Conservation (phyloP, 139 green algal species). For the Zygnema circumcarinatum region DNA sequence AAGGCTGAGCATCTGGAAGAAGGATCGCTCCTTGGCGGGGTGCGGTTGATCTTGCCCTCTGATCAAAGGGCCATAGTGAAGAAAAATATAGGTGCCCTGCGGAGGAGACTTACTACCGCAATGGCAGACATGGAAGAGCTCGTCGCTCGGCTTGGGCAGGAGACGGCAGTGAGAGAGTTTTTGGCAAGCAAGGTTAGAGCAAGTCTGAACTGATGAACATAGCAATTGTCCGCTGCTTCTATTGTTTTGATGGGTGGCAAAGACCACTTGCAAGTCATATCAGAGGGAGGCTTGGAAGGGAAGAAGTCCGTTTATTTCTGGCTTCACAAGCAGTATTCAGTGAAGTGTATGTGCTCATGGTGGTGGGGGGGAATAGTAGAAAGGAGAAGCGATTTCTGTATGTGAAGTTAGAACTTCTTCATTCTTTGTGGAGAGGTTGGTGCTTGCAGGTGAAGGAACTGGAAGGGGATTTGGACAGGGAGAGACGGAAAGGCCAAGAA, state of each 20-base stretch:
- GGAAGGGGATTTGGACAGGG: conserved; percentile 34
- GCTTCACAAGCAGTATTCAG: no score
- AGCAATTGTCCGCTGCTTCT: no score
- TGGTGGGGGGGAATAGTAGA: not conserved
- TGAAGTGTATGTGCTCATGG: not conserved
- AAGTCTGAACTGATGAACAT: not conserved
- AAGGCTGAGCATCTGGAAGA: no score
- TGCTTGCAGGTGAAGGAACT: conserved; percentile 31
- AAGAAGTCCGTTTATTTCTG: no score
- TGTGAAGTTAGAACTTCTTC: not conserved
- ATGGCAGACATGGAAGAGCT: conserved; percentile 27
- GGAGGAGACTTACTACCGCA: conserved; percentile 11
- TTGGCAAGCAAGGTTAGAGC: conserved; percentile 37
- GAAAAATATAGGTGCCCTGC: not conserved
- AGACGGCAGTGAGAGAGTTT: conserved; percentile 41
- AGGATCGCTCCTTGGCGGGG: conserved; percentile 8
- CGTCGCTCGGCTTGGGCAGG: conserved; percentile 24
- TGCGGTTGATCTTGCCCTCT: conserved; percentile 17
- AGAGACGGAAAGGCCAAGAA: conserved; percentile 3
- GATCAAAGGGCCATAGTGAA: not conserved
- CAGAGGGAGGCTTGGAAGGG: no score
- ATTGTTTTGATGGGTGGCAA: no score
- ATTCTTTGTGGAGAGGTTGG: not conserved
- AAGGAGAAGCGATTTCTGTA: not conserved
- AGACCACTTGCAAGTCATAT: no score